Percentiles rank a stretch among this genome's conserved stretches.
Evolutionary conservation across 257 asterid species (phyloP).

Genomic region (Solanum boliviense): DNA sequence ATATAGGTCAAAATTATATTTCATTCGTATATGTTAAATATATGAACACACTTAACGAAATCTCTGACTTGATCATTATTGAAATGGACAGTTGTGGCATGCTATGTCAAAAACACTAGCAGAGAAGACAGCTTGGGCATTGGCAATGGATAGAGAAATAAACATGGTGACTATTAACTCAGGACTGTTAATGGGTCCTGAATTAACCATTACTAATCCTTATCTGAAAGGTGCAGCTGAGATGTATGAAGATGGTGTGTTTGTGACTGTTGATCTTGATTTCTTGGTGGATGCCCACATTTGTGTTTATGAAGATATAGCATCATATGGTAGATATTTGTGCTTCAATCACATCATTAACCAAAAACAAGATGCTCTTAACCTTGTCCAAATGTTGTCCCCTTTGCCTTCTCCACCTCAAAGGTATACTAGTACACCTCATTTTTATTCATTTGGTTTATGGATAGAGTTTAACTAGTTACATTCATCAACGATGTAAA

Average conservation of each 20-base stretch:
- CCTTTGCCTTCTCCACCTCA: constrained; percentile 8
- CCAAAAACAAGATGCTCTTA: constrained; percentile 37
- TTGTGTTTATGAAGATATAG: constrained; percentile 61
- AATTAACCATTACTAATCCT: constrained; percentile 56
- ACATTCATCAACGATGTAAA: background rate
- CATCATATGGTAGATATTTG: constrained; percentile 73
- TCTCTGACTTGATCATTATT: background rate
- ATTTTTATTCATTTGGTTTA: background rate
- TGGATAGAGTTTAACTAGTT: background rate
- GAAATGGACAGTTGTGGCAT: constrained; percentile 56
- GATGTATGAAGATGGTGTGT: constrained; percentile 74
- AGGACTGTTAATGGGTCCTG: constrained; percentile 54
- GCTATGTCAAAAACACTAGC: constrained; percentile 71
- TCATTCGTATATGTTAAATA: no score
- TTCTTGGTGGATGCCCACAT: constrained; percentile 77
- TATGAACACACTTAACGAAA: background rate
- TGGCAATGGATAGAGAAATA: constrained; percentile 90
- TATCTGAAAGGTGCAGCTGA: constrained; percentile 79
- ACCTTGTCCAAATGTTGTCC: constrained; percentile 40
- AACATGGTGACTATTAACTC: constrained; percentile 71
- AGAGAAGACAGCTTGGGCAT: constrained; percentile 85
- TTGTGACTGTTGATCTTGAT: constrained; percentile 66
- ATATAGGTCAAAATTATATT: no score
- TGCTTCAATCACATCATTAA: constrained; percentile 63
- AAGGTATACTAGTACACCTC: constrained; percentile 1